Evolutionary conservation across 176 grass and related monocot species (phyloP), one percentile per base, ranked within the genome.

Genomic region (Carex pumila): DNA sequence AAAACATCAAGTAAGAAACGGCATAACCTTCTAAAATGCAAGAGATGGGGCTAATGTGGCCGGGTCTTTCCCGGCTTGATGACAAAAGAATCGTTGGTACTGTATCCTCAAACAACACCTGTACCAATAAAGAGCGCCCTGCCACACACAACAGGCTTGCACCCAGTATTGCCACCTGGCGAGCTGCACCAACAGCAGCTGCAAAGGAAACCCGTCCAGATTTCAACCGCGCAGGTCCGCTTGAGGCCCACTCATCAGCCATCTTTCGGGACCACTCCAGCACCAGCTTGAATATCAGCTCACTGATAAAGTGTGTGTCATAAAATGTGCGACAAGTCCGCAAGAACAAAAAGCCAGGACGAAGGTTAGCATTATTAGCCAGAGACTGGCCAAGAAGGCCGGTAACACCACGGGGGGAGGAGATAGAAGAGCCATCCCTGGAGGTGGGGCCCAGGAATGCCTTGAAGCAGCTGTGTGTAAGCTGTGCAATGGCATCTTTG

Each of bases 91-190:
- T 65, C 4, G 91, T 99, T 14, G 96, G 96, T 84, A 92, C 81
- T 10, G 96, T 92, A 34, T 95, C 96, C 88, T 99, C 96, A 60
- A 92, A 99, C 65, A 99, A 57, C 78, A 95, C 86, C 83, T 99
- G 96, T 49, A 99, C 90, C 53, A 94, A 65, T 62, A 90, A 84
- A 45, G 85, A 62, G 14, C 93, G 93, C 58, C 96, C 96, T 34
- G 93, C 96, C 83, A 94, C 69, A 85, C 90, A 99, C n/a, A 99
- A 72, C 64, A 99, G 88, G 75, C 83, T 92, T 67, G 85, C 93
- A 31, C 91, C 96, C 76, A 99, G 86, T 71, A 90, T 90, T 0
- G 96, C 96, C 17, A 93, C 93, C 65, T 99, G 93, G 64, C 91
- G 84, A 3, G 82, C 89, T 73, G 91, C 86, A 45, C 81, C 91